Evolutionary conservation across 345 rosid species (phyloP).

Genomic region (Salix exigua): DNA sequence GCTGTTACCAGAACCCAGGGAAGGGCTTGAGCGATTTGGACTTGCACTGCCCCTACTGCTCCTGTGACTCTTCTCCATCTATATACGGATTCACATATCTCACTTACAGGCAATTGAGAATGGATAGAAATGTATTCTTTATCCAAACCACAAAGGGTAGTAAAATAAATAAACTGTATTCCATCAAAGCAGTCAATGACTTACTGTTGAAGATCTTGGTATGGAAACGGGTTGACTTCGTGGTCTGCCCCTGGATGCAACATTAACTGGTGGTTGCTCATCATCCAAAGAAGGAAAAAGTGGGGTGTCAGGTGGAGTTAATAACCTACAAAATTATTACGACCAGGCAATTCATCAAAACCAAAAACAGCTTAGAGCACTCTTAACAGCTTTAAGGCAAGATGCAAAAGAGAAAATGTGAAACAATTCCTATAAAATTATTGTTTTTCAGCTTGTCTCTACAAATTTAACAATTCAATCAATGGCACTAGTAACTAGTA

Average conservation of each 20-base stretch:
- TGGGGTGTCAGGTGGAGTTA: slow-evolving; percentile 98
- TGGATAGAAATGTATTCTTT: not conserved
- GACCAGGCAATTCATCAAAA: slow-evolving; percentile 30
- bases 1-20: slow-evolving; percentile 66
- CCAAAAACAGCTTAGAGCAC: slow-evolving; percentile 8
- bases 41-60: slow-evolving; percentile 96
- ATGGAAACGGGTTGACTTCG: slow-evolving; percentile 82
- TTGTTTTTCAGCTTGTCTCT: not conserved
- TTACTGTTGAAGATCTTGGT: slow-evolving; percentile 92
- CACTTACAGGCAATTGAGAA: not conserved
- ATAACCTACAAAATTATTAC: slow-evolving; percentile 61
- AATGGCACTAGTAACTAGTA: not conserved
- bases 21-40: slow-evolving; percentile 89
- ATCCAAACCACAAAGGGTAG: not conserved
- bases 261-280: slow-evolving; percentile 55
- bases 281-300: slow-evolving; percentile 93
- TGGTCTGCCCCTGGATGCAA: slow-evolving; percentile 72
- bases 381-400: slow-evolving; percentile 1
- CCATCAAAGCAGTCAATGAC: slow-evolving; percentile 21
- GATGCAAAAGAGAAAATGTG: not conserved
- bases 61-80: slow-evolving; percentile 91
- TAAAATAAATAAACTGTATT: slow-evolving; percentile 2
- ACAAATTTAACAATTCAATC: not conserved
- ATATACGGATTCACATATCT: slow-evolving; percentile 19
- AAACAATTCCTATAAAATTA: not conserved